These are phyloP conservation scores for Backusella psychrophila DNA, from an alignment of 192 early-diverging fungal genomes.

Conservation along the genomic window DNA sequence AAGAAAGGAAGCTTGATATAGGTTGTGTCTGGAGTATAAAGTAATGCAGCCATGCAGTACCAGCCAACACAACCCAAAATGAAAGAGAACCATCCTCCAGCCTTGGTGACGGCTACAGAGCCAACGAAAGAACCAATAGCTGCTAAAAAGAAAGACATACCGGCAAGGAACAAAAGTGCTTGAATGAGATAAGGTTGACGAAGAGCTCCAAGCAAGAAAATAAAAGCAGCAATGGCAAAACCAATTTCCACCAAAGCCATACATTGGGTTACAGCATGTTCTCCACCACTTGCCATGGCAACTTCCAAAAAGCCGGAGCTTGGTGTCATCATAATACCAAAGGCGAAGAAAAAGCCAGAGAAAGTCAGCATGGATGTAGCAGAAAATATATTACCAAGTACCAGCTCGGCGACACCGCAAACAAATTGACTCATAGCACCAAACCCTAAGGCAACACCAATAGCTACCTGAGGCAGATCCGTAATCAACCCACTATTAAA, in stretches of 20 bases:
- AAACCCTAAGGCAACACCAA: slow-evolving; percentile 19
- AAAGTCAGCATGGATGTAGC: slow-evolving; percentile 24
- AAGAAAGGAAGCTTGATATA: slow-evolving; percentile 18
- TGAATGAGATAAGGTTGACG: slow-evolving; percentile 18
- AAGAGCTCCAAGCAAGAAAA: slow-evolving; percentile 26
- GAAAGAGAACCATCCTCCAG: slow-evolving; percentile 25
- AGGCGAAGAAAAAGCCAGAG: slow-evolving; percentile 27
- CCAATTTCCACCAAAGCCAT: slow-evolving; percentile 9
- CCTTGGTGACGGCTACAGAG: background rate
- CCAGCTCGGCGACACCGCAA: slow-evolving; percentile 12
- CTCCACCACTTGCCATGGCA: background rate
- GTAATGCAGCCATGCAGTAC: slow-evolving; percentile 16
- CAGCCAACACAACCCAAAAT: slow-evolving; percentile 21
- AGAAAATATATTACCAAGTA: slow-evolving; percentile 23
- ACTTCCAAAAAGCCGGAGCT: slow-evolving; percentile 5
- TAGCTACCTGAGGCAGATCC: slow-evolving; percentile 17
- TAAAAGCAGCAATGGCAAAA: slow-evolving; percentile 20
- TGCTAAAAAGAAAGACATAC: slow-evolving; percentile 21
- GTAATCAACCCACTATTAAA: slow-evolving; percentile 18
- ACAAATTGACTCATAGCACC: slow-evolving; percentile 21
- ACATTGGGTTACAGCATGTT: background rate
- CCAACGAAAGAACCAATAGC: slow-evolving; percentile 2
- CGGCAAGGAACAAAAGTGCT: background rate
- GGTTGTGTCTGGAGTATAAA: slow-evolving; percentile 1
- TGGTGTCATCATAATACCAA: slow-evolving; percentile 29